These are phyloP conservation scores for Candida silvatica DNA, from an alignment of 805 yeast species.

Conservation along the genomic window DNA sequence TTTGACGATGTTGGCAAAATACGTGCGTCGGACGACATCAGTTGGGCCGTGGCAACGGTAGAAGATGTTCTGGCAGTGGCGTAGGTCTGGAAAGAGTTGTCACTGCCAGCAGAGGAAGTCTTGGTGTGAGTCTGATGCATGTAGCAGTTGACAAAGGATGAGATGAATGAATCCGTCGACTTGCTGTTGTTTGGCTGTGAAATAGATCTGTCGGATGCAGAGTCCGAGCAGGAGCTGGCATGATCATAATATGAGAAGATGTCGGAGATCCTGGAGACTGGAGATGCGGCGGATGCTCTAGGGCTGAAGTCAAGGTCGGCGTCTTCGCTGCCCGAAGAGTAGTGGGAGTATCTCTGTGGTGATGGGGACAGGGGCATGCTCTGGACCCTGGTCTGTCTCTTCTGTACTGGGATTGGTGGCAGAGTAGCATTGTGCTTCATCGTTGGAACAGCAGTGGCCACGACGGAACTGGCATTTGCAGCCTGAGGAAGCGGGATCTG, in stretches of 20 bases:
- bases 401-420: neutral
- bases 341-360: neutral
- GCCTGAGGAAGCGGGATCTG: neutral
- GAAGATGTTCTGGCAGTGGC: neutral
- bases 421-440: too few species aligned
- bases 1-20: too few species aligned
- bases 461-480: too few species aligned
- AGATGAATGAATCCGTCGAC: conserved; percentile 1
- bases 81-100: neutral
- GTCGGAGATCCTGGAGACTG: neutral
- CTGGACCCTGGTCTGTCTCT: neutral
- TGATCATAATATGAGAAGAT: too few species aligned
- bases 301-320: neutral
- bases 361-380: neutral
- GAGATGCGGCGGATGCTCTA: neutral
- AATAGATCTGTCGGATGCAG: conserved; percentile 1
- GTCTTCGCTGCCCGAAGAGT: too few species aligned
- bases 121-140: neutral
- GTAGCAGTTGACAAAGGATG: conserved; percentile 2
- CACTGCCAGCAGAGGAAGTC: too few species aligned
- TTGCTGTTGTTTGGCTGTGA: neutral
- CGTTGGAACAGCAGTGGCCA: too few species aligned
- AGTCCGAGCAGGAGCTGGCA: too few species aligned
- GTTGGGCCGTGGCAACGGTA: neutral
- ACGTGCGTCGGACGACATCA: neutral